Conservation (phyloP, 1,284 basidiomycete species). For the Pseudozyma thailandica region DNA sequence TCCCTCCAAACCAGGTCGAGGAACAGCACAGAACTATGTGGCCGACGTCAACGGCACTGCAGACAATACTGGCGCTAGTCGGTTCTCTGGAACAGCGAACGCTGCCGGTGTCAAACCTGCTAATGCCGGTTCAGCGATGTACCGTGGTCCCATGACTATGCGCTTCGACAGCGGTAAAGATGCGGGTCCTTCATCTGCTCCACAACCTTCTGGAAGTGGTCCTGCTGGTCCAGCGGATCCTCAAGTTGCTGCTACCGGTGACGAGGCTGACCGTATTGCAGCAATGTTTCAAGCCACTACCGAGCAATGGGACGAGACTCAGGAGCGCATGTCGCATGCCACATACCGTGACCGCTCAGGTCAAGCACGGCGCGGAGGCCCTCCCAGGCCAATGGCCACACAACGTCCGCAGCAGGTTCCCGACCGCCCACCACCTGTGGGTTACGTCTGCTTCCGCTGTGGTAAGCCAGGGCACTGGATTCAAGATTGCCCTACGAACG, state of each 20-base stretch:
- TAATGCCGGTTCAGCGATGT: conserved; percentile 15
- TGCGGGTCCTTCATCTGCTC: conserved; percentile 3
- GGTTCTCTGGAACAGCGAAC: conserved; percentile 34
- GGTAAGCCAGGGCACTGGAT: conserved; percentile 98
- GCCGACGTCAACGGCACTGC: conserved; percentile 70
- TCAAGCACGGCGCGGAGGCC: conserved; percentile 56
- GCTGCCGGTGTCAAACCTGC: conserved; percentile 28
- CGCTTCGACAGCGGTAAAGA: conserved; percentile 77
- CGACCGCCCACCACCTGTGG: conserved; percentile 69
- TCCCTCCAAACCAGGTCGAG: conserved; percentile 84
- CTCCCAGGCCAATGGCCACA: conserved; percentile 41
- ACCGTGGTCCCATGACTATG: conserved; percentile 76
- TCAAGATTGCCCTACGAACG: conserved; percentile 97
- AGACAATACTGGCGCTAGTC: conserved; percentile 23
- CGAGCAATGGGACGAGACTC: conserved; percentile 93
- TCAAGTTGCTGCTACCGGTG: conserved; percentile 31
- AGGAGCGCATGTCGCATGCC: conserved; percentile 90
- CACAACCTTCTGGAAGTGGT: background rate
- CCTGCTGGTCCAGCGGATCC: conserved; percentile 5
- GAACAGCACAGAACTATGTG: conserved; percentile 88
- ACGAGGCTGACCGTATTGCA: conserved; percentile 73
- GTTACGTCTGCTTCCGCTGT: conserved; percentile 99
- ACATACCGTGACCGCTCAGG: conserved; percentile 63
- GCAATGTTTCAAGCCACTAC: conserved; percentile 93
- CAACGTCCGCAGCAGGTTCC: conserved; percentile 39